Percentiles rank a stretch among this genome's conserved stretches.
phyloP scores from a whole-genome alignment of 192 early-diverging fungal species.

The Anaeromyces robustus region DNA sequence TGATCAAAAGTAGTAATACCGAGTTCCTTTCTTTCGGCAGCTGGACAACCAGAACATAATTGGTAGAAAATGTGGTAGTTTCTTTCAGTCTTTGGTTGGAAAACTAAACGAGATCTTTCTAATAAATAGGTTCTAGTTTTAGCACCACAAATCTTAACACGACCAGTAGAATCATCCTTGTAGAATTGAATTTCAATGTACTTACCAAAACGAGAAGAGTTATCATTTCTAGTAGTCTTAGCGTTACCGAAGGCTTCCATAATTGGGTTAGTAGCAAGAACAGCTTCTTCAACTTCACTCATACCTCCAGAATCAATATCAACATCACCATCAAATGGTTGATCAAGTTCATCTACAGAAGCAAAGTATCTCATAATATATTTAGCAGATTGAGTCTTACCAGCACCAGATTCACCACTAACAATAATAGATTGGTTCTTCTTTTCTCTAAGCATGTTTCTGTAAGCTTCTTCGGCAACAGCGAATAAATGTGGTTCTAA shows the following conservation, averaged over 20 bases:
- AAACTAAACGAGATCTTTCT: slow-evolving; percentile 87
- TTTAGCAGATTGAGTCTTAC: slow-evolving; percentile 91
- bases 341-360: slow-evolving; percentile 32
- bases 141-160: slow-evolving; percentile 76
- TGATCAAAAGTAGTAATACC: slow-evolving; percentile 56
- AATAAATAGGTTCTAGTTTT: slow-evolving; percentile 89
- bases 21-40: slow-evolving; percentile 65
- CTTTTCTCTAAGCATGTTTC: slow-evolving; percentile 83
- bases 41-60: slow-evolving; percentile 77
- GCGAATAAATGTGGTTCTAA: slow-evolving; percentile 97
- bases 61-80: slow-evolving; percentile 99
- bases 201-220: slow-evolving; percentile 95
- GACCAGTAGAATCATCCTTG: slow-evolving; percentile 19
- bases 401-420: slow-evolving; percentile 86
- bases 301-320: slow-evolving; percentile 36
- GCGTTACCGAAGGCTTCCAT: slow-evolving; percentile 99
- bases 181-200: slow-evolving; percentile 95
- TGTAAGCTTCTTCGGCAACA: slow-evolving; percentile 94
- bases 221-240: slow-evolving; percentile 98
- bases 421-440: slow-evolving; percentile 97
- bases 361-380: slow-evolving; percentile 98
- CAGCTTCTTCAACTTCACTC: slow-evolving; percentile 65
- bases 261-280: slow-evolving; percentile 91
- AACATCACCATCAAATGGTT: slow-evolving; percentile 13
- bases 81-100: slow-evolving; percentile 68